Conservation (phyloP, 2,329 filamentous ascomycete genomes). For the Albifimbria verrucaria region DNA sequence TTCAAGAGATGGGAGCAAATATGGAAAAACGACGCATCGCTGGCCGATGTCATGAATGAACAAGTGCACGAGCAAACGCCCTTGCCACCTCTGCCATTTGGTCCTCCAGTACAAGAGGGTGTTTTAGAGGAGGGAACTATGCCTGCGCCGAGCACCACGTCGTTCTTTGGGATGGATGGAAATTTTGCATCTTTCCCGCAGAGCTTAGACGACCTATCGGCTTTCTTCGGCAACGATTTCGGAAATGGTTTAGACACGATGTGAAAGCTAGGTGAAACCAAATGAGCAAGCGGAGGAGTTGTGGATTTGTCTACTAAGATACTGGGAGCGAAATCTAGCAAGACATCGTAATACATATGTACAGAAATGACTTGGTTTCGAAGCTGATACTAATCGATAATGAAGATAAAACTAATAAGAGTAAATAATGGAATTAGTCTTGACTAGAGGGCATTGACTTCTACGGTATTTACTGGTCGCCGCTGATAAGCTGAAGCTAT, state of each 20-base stretch:
- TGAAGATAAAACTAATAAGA: too few species aligned
- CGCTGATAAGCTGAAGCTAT: too few species aligned
- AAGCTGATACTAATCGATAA: too few species aligned
- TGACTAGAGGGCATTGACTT: too few species aligned
- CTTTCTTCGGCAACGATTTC: slow-evolving; percentile 27
- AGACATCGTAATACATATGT: too few species aligned
- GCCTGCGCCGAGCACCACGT: slow-evolving; percentile 21
- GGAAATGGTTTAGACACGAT: slow-evolving; percentile 7
- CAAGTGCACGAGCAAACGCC: slow-evolving; percentile 17
- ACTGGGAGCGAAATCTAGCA: too few species aligned
- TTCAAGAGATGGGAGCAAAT: slow-evolving; percentile 51
- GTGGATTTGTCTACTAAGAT: too few species aligned
- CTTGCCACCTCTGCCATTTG: slow-evolving; percentile 16
- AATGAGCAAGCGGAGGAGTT: too few species aligned
- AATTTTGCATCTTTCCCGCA: slow-evolving; percentile 36
- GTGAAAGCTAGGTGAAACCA: neutral
- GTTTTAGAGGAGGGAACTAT: slow-evolving; percentile 16
- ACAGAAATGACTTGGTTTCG: too few species aligned
- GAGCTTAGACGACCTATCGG: slow-evolving; percentile 34
- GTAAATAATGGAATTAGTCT: too few species aligned
- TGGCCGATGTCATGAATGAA: slow-evolving; percentile 22
- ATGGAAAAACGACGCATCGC: slow-evolving; percentile 35
- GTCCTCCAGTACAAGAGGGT: slow-evolving; percentile 20
- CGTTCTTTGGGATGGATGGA: slow-evolving; percentile 33
- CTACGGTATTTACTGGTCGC: too few species aligned